Base-by-base conservation (phyloP, 352 stramenopile species). In the Pythium phragmitis region DNA sequence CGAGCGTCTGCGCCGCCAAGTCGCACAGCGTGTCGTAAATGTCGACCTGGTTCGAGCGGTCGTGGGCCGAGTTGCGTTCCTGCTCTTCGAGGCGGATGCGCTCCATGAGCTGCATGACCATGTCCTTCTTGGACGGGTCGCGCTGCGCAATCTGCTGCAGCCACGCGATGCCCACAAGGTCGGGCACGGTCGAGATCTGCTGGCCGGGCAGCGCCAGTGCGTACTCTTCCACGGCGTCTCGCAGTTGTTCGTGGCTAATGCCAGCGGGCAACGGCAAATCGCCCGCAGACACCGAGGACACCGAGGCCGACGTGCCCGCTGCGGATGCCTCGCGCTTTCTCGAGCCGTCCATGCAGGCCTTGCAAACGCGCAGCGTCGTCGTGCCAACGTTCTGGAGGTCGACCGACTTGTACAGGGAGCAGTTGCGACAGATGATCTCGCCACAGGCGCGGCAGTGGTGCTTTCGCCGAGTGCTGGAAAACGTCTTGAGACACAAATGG, bases 21-120 rank as follows among this genome's bases (percentile, higher is more conserved):
- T 92, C 83, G 49, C 83, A 92, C 9, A 94, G 67, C 43, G 83
- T 89, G 62, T 94, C 85, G 69, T 92, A 94, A 49, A 94, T 92
- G 65, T 94, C 83, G 52, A 91, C 82, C 62, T 91, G 79, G 57
- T 79, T 73, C 12, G 76, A 59, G 12, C 65, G 50, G 48, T 65
- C 71, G 0, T 62, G 58, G 1, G 37, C 48, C 2, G 56, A 34
- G 17, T 48, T 47, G 33, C 75, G 59, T 21, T 65, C 65, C 49
- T 74, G 60, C 19, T 70, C 70, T 39, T 90, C 76, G 7, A 81
- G 37, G 7, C 75, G 76, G 60, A 94, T 73, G 7, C 79, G 76
- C 60, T 88, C 76, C 77, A 92, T 89, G 36, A 94, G 74, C 9
- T 80, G 70, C 45, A 72, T 74, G 21, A 92, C 81, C 79, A 92